These are phyloP conservation scores for Fusarium guadeloupense DNA, from an alignment of 2,329 filamentous ascomycete species.

Conservation along the genomic window DNA sequence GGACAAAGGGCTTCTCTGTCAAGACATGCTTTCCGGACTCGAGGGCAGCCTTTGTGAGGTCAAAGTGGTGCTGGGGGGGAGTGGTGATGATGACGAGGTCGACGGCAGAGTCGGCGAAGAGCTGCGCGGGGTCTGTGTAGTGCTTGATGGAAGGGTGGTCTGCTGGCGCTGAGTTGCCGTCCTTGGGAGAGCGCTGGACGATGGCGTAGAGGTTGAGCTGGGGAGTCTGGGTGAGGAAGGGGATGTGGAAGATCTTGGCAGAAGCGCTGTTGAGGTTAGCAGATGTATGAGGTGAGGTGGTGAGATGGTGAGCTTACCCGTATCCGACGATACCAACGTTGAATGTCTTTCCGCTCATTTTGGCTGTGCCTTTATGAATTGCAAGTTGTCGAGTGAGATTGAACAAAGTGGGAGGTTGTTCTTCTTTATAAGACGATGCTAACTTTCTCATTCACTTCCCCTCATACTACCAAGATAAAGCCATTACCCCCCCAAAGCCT, in stretches of 20 bases:
- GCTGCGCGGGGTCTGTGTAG: slow-evolving; percentile 68
- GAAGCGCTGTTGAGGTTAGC: slow-evolving; percentile 56
- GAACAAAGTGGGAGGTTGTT: background rate
- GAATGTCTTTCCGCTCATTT: slow-evolving; percentile 53
- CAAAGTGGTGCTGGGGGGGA: slow-evolving; percentile 75
- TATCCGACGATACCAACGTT: slow-evolving; percentile 64
- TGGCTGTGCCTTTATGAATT: background rate
- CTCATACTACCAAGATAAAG: background rate
- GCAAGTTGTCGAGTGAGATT: background rate
- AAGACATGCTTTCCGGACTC: slow-evolving; percentile 79
- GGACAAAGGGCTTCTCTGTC: slow-evolving; percentile 85
- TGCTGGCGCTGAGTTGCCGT: slow-evolving; percentile 71
- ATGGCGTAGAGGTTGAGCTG: slow-evolving; percentile 76
- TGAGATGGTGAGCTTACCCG: slow-evolving; percentile 51
- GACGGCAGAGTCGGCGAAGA: slow-evolving; percentile 72
- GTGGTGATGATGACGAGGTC: slow-evolving; percentile 78
- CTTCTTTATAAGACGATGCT: slow-evolving; percentile 7
- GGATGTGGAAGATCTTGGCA: slow-evolving; percentile 86
- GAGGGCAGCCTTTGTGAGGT: slow-evolving; percentile 70
- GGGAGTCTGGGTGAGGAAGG: slow-evolving; percentile 73
- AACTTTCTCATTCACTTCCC: slow-evolving; percentile 9
- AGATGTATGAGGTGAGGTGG: slow-evolving; percentile 14
- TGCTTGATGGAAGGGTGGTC: slow-evolving; percentile 73
- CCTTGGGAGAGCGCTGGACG: slow-evolving; percentile 75
- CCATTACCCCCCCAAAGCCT: slow-evolving; percentile 4